A percentile compares a stretch with the other conserved stretches of the same genome.
Evolutionary conservation across 441 rosid species (phyloP).

Genomic region (Isatis lusitanica): DNA sequence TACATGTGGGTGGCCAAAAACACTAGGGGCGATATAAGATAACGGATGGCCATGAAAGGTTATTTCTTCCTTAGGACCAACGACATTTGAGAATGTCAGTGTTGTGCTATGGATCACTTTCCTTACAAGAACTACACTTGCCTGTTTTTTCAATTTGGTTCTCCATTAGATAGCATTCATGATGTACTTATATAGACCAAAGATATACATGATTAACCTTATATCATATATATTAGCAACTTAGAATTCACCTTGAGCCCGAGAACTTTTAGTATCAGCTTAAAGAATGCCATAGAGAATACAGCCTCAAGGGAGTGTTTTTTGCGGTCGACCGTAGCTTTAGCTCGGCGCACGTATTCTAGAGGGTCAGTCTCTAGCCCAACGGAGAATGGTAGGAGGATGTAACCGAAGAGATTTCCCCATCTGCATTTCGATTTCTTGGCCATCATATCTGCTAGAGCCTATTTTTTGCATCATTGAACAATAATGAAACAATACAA

Average conservation of each 20-base stretch:
- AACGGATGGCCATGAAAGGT: slow-evolving; percentile 73
- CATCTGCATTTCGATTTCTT: slow-evolving; percentile 55
- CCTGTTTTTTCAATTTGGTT: slow-evolving; percentile 38
- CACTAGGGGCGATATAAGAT: slow-evolving; percentile 69
- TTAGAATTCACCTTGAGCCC: slow-evolving; percentile 56
- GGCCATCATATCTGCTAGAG: slow-evolving; percentile 73
- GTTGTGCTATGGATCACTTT: slow-evolving; percentile 59
- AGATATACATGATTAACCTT: background rate
- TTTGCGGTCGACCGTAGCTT: slow-evolving; percentile 59
- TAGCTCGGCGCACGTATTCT: slow-evolving; percentile 60
- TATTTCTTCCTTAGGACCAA: slow-evolving; percentile 79
- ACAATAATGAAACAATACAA: slow-evolving; percentile 2
- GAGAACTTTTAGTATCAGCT: slow-evolving; percentile 36
- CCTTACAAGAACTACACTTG: slow-evolving; percentile 43
- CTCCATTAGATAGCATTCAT: background rate
- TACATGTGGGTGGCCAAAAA: slow-evolving; percentile 85
- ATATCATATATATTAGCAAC: background rate
- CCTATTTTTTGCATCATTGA: slow-evolving; percentile 40
- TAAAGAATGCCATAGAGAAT: slow-evolving; percentile 42
- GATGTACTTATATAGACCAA: background rate
- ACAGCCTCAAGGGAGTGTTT: slow-evolving; percentile 68
- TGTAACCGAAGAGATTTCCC: slow-evolving; percentile 78
- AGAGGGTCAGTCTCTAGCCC: slow-evolving; percentile 57
- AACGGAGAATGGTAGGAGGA: slow-evolving; percentile 57
- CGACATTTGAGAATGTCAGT: slow-evolving; percentile 65